Evolutionary conservation across 306 rosid genomes (phyloP).

Genomic region (Cucumis cinereus): DNA sequence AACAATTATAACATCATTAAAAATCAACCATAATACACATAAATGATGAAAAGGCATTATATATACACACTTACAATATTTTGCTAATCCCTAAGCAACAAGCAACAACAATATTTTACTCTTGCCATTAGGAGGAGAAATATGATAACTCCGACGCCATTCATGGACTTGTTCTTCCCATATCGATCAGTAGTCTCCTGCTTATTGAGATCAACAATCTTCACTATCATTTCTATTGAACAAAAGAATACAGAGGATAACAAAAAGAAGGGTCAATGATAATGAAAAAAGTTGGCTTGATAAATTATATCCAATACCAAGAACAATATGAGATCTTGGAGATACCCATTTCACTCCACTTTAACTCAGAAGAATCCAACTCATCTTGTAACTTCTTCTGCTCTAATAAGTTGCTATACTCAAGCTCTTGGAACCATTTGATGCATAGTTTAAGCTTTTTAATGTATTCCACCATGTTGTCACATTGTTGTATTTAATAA

Average conservation of each 20-base stretch:
- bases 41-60: no score
- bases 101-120: no score
- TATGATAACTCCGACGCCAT: no score
- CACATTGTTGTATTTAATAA: no score
- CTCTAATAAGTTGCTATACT: constrained; percentile 61
- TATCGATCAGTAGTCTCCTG: no score
- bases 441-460: constrained; percentile 83
- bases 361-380: constrained; percentile 53
- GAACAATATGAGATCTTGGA: background rate
- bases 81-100: no score
- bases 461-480: constrained; percentile 72
- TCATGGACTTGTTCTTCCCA: no score
- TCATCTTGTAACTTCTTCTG: constrained; percentile 55
- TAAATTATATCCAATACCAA: background rate
- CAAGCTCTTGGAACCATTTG: constrained; percentile 97
- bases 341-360: constrained; percentile 64
- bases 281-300: background rate
- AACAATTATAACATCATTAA: no score
- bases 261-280: background rate
- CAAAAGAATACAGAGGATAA: background rate
- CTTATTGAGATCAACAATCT: no score
- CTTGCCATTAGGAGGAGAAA: no score
- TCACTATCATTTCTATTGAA: constrained; percentile 40
- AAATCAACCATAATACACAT: no score
- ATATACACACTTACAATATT: no score